Evolutionary conservation across 2,329 filamentous ascomycete genomes (phyloP), one percentile per base, ranked within the genome.

Genomic region (Nannizziopsis arthrosporioides): DNA sequence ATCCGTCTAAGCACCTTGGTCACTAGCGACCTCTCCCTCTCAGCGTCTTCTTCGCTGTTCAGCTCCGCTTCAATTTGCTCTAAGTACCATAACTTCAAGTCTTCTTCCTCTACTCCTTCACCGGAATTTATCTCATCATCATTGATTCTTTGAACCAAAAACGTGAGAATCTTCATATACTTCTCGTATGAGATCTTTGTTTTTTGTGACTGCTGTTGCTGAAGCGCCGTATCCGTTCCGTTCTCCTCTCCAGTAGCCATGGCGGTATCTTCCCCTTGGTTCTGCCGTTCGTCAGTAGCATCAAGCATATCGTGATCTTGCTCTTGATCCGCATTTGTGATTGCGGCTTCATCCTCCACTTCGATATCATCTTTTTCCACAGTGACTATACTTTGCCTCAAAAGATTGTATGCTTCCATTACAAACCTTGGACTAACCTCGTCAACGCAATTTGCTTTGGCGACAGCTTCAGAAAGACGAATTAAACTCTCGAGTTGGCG

Each of bases 281-380:
- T 66, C 59, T 65, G 58, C 56, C 67, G 56, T 12, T 63, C 62
- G 17, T 61, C 70, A 22, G 59, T 61, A 32, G 66, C 68, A 0
- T 65, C 72, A 36, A 73, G 73, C 2, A 75, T 75, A 2, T 75
- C 73, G 11, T 73, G 70, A 12, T 68, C 68, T n/a, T 68, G 56
- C 7, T 76, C 73, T 10, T 73, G 70, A 11, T 68, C 68, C n/a
- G 67, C 55, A 7, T 76, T 58, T 61, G 69, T 38, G 68, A 73
- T 49, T 69, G 64, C 52, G 15, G 85, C 83, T 2, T 86, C 82
- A 5, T 89, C 88, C 46, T 94, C 87, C 52, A 98, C 82, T 61
- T 96, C 90, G 12, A 98, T 81, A 59, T 98, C 92, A 58, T 98
- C 92, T 61, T 96, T 92, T 68, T 98, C 92, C 19, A 98, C 92